These are phyloP conservation scores for Choanephora cucurbitarum DNA, from an alignment of 371 early-diverging fungal species.

Conservation along the genomic window DNA sequence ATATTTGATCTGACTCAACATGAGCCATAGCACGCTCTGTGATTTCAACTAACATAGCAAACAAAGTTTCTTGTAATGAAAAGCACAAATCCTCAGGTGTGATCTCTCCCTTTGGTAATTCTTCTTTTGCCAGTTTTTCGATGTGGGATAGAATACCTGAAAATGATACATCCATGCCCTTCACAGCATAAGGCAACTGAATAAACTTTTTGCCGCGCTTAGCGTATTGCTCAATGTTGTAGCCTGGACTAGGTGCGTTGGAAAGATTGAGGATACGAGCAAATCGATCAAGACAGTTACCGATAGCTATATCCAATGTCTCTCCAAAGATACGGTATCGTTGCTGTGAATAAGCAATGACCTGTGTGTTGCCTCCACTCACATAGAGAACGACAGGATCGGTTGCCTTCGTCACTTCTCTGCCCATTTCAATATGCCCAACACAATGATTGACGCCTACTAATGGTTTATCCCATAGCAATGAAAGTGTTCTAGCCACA, in stretches of 20 bases:
- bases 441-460: constrained; percentile 99
- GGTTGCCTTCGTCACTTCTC: constrained; percentile 94
- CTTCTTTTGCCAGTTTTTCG: constrained; percentile 74
- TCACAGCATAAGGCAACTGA: constrained; percentile 97
- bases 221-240: constrained; percentile 97
- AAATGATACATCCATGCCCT: constrained; percentile 99
- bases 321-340: constrained; percentile 99
- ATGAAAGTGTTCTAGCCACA: constrained; percentile 93
- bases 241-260: constrained; percentile 98
- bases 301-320: constrained; percentile 99
- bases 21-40: constrained; percentile 99
- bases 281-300: constrained; percentile 98
- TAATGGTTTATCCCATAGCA: constrained; percentile 92
- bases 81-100: constrained; percentile 94
- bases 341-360: constrained; percentile 96
- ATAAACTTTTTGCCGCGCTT: constrained; percentile 89
- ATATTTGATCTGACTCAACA: constrained; percentile 89
- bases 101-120: constrained; percentile 60
- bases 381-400: constrained; percentile 99
- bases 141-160: constrained; percentile 94
- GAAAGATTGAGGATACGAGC: constrained; percentile 92
- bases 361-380: constrained; percentile 99
- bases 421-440: constrained; percentile 99
- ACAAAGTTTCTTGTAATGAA: constrained; percentile 98
- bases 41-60: constrained; percentile 99